Base-by-base conservation (phyloP, 768 basidiomycete genomes). In the Amyloporia xantha region DNA sequence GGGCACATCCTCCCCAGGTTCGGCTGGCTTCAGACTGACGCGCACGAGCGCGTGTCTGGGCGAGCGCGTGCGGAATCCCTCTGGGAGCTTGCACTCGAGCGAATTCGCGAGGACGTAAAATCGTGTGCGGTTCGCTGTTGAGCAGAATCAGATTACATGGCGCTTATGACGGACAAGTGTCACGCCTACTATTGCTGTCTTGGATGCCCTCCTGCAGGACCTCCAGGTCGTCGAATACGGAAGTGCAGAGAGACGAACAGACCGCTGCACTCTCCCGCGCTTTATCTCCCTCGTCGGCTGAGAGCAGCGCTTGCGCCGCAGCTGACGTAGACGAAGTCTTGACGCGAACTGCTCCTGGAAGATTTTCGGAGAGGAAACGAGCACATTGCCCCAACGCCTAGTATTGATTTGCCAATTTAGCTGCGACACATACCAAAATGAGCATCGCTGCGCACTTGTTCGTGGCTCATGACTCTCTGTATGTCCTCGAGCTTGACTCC, bases 311-410 rank as follows among this genome's bases (percentile, higher is more conserved):
- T 56, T 73, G 70, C 1, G 87, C 88, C 9, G 88, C 88, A 3
- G 73, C 73, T 0, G 86, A 86, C 5, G 88, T 91, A 5, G 88
- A 91, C 5, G 79, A 58, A n/a, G 74, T 80, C 57, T 75, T 80
- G 44, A 82, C 69, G 24, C 74, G 62, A 1, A 68, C 60, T 3
- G 76, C 82, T 19, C 57, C 54, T 1, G 87, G 81, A 19, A 91
- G 62, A 38, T 77, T 61, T 44, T 65, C 58, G 11, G 66, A 57
- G 17, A 91, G 63, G 65, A 85, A 91, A 15, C 60, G 67, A n/a
- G 69, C 71, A 62, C 88, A 91, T 65, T 91, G 88, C 13, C 88
- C 88, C 21, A 91, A 64, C 12, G 87, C 87, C 87, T 90, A 52
- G 11, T 27, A 5, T 39, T 9, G 41, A 13, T n/a, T n/a, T n/a